Evolutionary conservation across 768 basidiomycete species (phyloP), one percentile per base, ranked within the genome.

Genomic region (Collybia nuda): DNA sequence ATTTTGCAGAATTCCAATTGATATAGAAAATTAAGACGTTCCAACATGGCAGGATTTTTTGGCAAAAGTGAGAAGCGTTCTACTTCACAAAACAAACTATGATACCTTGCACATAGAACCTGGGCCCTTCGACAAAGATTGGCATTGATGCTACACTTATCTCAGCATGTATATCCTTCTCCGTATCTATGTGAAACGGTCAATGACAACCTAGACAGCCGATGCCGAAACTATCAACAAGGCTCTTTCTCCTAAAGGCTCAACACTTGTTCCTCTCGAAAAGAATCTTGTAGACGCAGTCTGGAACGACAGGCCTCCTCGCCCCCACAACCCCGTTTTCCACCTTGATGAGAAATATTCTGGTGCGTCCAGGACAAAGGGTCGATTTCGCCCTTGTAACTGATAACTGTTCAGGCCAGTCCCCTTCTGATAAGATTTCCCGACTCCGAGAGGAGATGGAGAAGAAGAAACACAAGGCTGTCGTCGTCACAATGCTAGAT

Each of bases 11-110:
- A 19, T 23, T n/a, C 17, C 24, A 23, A 17, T 37, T 49, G 9
- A 43, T 37, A 9, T 32, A 54, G 38, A 9, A 23, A 22, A 17
- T 5, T 6, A 44, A 90, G 92, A 91, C 59, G 88, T 94, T 11
- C 91, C 92, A 2, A 86, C 86, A 2, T 95, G 93, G 93, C 88
- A 94, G 61, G 89, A 92, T 3, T 93, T 89, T 65, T 68, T 95
- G 28, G 72, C 77, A 42, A 87, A 91, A 77, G 91, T 83, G 32
- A 32, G 53, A 28, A 61, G 6, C 19, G 21, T 2, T 46, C 9
- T 21, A n/a, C 14, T 5, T 28, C 5, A 28, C 19, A 12, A 4
- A n/a, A 24, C 21, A 37, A 24, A 1, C 24, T 23, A 17, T 36
- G 40, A 48, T 37, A 45, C 39, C 28, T 40, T 11, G 17, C 28